Percentiles rank a stretch among this genome's conserved stretches.
Conservation (phyloP, 2,329 filamentous ascomycete species). For the Aspergillus sp. region DNA sequence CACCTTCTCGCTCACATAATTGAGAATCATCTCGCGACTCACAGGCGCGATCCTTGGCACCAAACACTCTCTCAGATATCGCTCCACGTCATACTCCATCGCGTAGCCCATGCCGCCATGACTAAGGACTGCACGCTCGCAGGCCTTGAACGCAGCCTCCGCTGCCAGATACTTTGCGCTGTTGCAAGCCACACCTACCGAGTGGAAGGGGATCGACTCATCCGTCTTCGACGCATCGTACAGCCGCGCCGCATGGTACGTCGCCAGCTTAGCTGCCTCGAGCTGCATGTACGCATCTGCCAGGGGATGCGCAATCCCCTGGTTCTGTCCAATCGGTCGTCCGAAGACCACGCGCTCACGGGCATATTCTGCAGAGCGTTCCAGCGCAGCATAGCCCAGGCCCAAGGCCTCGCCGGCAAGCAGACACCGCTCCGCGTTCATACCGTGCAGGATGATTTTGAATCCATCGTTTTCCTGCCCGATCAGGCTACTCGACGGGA, state of each 20-base stretch:
- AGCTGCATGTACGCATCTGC: conserved; percentile 61
- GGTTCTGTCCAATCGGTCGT: conserved; percentile 59
- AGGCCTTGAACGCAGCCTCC: conserved; percentile 61
- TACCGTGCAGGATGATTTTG: conserved; percentile 73
- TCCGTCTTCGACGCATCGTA: conserved; percentile 57
- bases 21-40: conserved; percentile 51
- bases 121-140: conserved; percentile 56
- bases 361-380: conserved; percentile 65
- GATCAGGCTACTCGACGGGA: conserved; percentile 65
- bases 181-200: conserved; percentile 65
- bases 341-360: conserved; percentile 61
- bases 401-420: conserved; percentile 78
- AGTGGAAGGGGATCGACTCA: conserved; percentile 52
- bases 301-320: conserved; percentile 60
- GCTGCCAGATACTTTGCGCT: conserved; percentile 67
- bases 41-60: conserved; percentile 62
- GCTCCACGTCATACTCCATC: conserved; percentile 62
- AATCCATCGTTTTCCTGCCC: conserved; percentile 75
- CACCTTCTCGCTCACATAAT: conserved; percentile 47
- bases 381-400: conserved; percentile 70
- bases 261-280: conserved; percentile 61
- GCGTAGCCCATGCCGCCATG: conserved; percentile 66
- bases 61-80: conserved; percentile 59
- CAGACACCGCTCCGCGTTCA: conserved; percentile 76
- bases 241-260: conserved; percentile 59